Percentiles rank a stretch among this genome's conserved stretches.
These are phyloP conservation scores for Mycena epipterygia DNA, from an alignment of 768 basidiomycete species.

Conservation along the genomic window DNA sequence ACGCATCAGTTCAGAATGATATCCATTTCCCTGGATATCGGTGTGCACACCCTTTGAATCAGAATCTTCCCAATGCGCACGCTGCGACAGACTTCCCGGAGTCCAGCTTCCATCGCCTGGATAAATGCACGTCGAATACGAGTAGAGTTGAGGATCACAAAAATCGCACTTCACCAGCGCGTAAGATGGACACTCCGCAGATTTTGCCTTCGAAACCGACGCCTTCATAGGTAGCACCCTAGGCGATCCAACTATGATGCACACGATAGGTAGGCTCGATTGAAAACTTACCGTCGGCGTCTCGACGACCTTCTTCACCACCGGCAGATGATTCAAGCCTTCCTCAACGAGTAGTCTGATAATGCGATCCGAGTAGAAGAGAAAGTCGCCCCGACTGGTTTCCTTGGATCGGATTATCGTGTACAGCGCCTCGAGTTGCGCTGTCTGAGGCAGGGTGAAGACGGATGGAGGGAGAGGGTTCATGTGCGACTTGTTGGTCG, in stretches of 20 bases:
- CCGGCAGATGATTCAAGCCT: constrained; percentile 89
- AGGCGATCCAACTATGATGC: not conserved
- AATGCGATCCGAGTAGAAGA: constrained; percentile 96
- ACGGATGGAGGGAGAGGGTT: constrained; percentile 81
- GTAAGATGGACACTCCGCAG: constrained; percentile 94
- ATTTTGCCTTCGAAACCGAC: constrained; percentile 97
- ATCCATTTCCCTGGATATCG: not conserved
- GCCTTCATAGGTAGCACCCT: constrained; percentile 89
- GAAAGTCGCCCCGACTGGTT: constrained; percentile 92
- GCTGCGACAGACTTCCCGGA: constrained; percentile 95
- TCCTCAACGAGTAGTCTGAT: constrained; percentile 87
- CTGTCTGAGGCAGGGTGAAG: constrained; percentile 90
- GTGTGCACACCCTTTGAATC: constrained; percentile 84
- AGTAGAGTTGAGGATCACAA: not conserved
- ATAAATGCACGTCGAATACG: constrained; percentile 20
- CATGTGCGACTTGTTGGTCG: constrained; percentile 53
- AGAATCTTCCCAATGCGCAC: constrained; percentile 98
- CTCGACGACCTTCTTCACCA: constrained; percentile 78
- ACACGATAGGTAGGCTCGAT: too few species aligned
- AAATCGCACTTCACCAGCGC: constrained; percentile 87
- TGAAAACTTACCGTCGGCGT: constrained; percentile 80
- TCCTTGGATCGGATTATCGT: constrained; percentile 94
- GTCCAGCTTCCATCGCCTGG: constrained; percentile 97
- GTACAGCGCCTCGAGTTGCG: constrained; percentile 94
- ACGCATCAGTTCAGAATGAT: constrained; percentile 8